Evolutionary conservation across 805 yeast genomes (phyloP), one percentile per base, ranked within the genome.

Genomic region (Pichia paraexigua): DNA sequence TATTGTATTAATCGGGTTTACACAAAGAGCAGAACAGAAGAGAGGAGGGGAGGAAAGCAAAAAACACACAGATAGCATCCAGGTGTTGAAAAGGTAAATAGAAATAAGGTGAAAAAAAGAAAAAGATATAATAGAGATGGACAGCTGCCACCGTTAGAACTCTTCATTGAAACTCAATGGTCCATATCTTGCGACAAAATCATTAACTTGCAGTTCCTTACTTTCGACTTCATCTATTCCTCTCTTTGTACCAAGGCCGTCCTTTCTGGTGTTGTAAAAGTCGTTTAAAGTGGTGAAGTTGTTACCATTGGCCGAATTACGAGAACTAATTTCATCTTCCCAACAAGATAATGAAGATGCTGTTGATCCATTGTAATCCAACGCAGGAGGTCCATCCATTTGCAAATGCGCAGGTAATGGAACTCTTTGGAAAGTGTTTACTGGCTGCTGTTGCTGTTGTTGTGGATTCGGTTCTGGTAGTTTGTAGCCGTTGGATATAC

Each of bases 401-500:
- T 18, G 21, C 10, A 54, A 49, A 35, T 71, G 70, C 13, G 61
- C 47, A 1, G 82, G 80, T 39, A 77, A 62, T 0, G 76, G 74
- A 3, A 68, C 65, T 27, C 58, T 47, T 42, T 40, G 54, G 15
- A 41, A 25, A 5, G 20, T 47, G 30, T 41, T 49, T 13, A 15
- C 13, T 13, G 24, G 3, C 13, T n/a, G 43, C 25, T 55, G 58
- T 21, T 52, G 3, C 13, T n/a, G 43, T 30, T 55, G 58, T 21
- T 52, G 54, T 15, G 28, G 51, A 18, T 55, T 35, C 3, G 40
- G 17, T 18, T 35, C 40, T 32, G 54, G 61, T 25, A 58, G 58
- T 48, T 54, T 53, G 58, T 83, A 82, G 1, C 90, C 90, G 43
- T 82, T 81, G 35, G 78, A 72, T 3, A 85, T 79, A 2, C 85